A percentile compares a stretch with the other conserved stretches of the same genome.
phyloP scores from a whole-genome alignment of 2,329 filamentous ascomycete genomes.

The Phialophora macrospora region DNA sequence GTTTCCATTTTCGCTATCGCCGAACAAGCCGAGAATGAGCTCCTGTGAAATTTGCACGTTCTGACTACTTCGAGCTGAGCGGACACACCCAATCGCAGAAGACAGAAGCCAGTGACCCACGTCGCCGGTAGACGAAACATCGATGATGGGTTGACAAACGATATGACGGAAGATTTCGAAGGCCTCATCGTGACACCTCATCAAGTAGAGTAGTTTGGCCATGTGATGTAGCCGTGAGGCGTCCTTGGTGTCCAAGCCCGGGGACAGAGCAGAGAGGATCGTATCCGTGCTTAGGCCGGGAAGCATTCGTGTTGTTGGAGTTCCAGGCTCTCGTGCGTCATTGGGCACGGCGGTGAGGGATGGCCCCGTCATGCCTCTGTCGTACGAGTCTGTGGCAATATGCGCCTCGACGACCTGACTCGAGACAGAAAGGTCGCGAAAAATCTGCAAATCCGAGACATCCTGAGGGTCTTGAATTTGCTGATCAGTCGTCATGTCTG shows the following conservation, averaged over 20 bases:
- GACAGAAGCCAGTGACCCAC: background rate
- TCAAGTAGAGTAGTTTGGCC: background rate
- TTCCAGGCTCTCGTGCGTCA: background rate
- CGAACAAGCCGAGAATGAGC: background rate
- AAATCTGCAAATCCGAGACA: no score
- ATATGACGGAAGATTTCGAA: background rate
- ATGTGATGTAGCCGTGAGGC: background rate
- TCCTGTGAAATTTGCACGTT: background rate
- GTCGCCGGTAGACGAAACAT: background rate
- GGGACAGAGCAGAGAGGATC: background rate
- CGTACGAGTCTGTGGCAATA: no score
- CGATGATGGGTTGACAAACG: background rate
- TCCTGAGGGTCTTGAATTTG: no score
- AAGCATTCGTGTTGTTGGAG: background rate
- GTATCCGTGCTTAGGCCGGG: background rate
- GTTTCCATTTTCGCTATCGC: background rate
- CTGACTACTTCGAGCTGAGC: background rate
- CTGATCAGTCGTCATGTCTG: no score
- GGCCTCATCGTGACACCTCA: background rate
- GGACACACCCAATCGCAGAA: background rate
- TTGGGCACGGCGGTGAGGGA: background rate
- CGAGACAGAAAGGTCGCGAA: no score
- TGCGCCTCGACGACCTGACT: no score
- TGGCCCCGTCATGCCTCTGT: background rate
- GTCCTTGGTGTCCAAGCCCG: background rate